Base-by-base conservation (phyloP, 2,329 filamentous ascomycete genomes). In the Pyricularia pennisetigena region DNA sequence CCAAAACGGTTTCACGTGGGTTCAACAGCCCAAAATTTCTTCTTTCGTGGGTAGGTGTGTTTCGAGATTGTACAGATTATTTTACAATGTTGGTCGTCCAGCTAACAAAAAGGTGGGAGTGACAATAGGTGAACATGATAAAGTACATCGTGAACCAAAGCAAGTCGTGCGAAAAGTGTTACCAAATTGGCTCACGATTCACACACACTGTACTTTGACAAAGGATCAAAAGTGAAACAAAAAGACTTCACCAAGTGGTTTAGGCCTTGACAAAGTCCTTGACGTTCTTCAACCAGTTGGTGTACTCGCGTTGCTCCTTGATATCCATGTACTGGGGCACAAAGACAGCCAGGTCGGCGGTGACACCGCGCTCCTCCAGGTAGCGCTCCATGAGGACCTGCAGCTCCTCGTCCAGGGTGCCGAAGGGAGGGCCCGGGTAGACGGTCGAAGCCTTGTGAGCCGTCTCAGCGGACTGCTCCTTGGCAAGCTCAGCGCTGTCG, bases 221-320 rank as follows among this genome's bases (percentile, higher is more conserved):
- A 24, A 61, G 24, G 4, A 61, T 61, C 26, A 61, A 12, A 61
- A 61, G n/a, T 26, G 12, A 26, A 26, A 61, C 8, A 12, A 24
- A 26, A 26, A 61, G n/a, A 12, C 7, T 26, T 61, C 12, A 26
- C n/a, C 57, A 12, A 26, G 8, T 61, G 24, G 8, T 8, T 61
- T 82, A 93, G 70, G 88, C 88, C 77, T 91, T 90, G 72, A 97
- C 83, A 76, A 98, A 97, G 71, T 81, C 82, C 88, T 94, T 95
- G 80, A 97, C 86, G 77, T 91, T 91, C 79, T 88, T 86, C 79
- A 99, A 83, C 95, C 96, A 99, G 72, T 86, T 82, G 70, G 96
- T 82, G 80, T 99, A 99, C 85, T 99, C 95, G 82, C 89, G 91
- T 87, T 98, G 94, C 87, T 99, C 95, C 89, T 99, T 99, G 81